Conservation (phyloP, 345 rosid genomes). For the Sonneratia caseolaris region DNA sequence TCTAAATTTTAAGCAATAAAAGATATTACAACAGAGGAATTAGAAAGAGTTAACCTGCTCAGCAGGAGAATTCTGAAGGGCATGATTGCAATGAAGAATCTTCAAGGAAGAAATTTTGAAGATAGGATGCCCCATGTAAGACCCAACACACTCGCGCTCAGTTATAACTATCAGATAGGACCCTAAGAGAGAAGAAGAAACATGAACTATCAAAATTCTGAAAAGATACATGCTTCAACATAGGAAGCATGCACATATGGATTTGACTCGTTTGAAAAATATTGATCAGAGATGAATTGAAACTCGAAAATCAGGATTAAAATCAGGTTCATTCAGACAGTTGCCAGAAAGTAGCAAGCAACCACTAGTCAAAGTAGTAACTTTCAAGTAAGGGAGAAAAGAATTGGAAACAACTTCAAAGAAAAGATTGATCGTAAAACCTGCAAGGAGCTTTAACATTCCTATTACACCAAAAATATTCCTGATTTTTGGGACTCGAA, state of each 20-base stretch:
- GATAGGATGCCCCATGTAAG: conserved; percentile 74
- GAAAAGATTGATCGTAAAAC: conserved; percentile 17
- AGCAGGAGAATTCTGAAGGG: conserved; percentile 50
- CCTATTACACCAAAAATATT: conserved; percentile 76
- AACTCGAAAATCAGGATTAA: too few relatives aligned
- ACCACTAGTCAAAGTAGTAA: too few relatives aligned
- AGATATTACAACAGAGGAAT: conserved; percentile 1
- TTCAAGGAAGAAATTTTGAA: conserved; percentile 67
- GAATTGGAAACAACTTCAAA: background rate
- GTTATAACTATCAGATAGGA: conserved; percentile 75
- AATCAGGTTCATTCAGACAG: too few relatives aligned
- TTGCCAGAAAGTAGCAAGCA: too few relatives aligned
- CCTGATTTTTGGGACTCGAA: conserved; percentile 78
- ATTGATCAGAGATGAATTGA: too few relatives aligned
- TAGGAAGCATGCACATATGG: too few relatives aligned
- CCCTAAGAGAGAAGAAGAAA: conserved; percentile 29
- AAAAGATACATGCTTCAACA: background rate
- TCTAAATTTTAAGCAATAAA: background rate
- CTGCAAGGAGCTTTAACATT: conserved; percentile 87
- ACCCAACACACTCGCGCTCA: conserved; percentile 71
- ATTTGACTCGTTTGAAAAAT: too few relatives aligned
- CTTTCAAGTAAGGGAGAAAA: too few relatives aligned
- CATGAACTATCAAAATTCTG: background rate
- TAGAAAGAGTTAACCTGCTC: conserved; percentile 50
- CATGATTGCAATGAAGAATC: conserved; percentile 82